phyloP scores from a whole-genome alignment of 768 basidiomycete genomes.

The Phanerochaete sordida region DNA sequence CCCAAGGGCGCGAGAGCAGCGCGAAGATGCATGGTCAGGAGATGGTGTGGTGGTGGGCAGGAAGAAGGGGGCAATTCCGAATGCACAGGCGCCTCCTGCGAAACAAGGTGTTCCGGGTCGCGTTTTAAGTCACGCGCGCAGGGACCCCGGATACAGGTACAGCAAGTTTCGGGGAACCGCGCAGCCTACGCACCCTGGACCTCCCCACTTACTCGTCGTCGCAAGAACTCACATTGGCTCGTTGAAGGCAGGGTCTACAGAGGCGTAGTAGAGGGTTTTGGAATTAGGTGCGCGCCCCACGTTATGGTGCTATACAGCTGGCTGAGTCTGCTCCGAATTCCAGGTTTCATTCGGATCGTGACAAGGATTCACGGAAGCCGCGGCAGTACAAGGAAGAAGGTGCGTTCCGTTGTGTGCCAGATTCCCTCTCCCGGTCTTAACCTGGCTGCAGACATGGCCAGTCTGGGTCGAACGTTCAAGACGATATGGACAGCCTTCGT shows the following conservation, averaged over 20 bases:
- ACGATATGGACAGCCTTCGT: constrained; percentile 23
- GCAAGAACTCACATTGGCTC: not conserved
- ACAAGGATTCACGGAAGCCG: too few relatives aligned
- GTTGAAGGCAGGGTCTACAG: not conserved
- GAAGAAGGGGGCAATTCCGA: not conserved
- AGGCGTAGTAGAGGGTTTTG: not conserved
- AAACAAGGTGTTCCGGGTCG: not conserved
- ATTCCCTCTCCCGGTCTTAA: not conserved
- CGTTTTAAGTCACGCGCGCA: not conserved
- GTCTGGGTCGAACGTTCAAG: constrained; percentile 11
- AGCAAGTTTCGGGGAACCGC: not conserved
- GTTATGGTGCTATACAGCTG: too few relatives aligned
- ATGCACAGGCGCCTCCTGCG: not conserved
- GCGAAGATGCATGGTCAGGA: constrained; percentile 42
- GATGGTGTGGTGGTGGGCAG: not conserved
- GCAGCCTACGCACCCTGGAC: not conserved
- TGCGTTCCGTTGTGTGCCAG: not conserved
- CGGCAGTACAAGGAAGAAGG: too few relatives aligned
- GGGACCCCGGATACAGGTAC: not conserved
- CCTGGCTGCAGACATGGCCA: not conserved
- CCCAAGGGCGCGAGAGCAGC: constrained; percentile 37
- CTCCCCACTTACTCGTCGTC: not conserved
- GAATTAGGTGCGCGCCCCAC: not conserved
- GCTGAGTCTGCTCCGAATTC: too few relatives aligned
- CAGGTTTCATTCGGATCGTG: too few relatives aligned